Evolutionary conservation across 306 rosid genomes (phyloP), one percentile per base, ranked within the genome.

Genomic region (Pyrus communis): DNA sequence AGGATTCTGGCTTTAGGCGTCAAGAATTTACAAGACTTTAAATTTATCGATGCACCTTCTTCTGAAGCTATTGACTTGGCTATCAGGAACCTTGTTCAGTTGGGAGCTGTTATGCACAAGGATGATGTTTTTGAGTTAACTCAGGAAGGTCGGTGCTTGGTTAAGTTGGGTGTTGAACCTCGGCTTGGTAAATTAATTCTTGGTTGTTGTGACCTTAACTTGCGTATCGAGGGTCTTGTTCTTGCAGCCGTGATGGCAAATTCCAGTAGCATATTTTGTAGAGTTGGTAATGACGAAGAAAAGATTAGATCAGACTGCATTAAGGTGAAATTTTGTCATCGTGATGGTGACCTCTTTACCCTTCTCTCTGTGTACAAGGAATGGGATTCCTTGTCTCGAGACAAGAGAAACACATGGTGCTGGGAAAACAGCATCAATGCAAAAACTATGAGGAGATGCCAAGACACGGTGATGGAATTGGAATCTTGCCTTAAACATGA

Each of bases 361-460:
- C 93, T 96, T 70, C 93, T 96, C 33, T 84, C 96, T 65, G 99
- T 96, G 66, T 96, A 90, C 87, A 89, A 86, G 86, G 87, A 86
- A 75, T 96, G 96, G 95, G 97, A 96, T 60, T 82, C 75, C 57
- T 67, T 85, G 83, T 83, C 92, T 66, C 72, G 6, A 69, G 91
- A 89, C 7, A 78, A 73, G 85, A 90, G 31, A 84, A 88, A 80
- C 80, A 75, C 61, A 52, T 92, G 99, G 99, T 96, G 99, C 78
- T 92, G 91, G 90, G 93, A 89, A 79, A 96, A 96, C 84, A 96
- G 98, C 81, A 89, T 96, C 76, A 96, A 96, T 89, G 97, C 93
- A 77, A 96, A 92, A 85, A 87, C 91, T 61, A 55, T 96, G 96
- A 86, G 97, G 84, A 92, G 97, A 83, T 92, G 99, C 82, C 88